Evolutionary conservation across 2,329 filamentous ascomycete genomes (phyloP).

Genomic region (Cercospora sesami): DNA sequence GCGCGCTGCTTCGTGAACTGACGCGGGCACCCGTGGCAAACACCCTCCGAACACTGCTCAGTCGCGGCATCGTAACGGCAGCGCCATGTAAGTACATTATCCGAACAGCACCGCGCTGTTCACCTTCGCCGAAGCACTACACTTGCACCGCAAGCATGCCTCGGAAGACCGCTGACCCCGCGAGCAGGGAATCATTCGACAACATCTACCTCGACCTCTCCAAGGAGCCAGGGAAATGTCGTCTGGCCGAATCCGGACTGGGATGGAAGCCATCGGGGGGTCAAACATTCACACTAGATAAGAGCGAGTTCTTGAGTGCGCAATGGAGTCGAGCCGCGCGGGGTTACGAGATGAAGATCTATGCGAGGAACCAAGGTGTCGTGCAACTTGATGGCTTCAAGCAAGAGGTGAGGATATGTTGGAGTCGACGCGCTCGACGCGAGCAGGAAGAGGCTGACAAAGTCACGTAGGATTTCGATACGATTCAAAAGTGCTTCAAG

Average conservation of each 20-base stretch:
- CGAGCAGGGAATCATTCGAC: constrained; percentile 80
- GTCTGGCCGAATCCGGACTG: constrained; percentile 89
- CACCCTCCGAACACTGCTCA: background rate
- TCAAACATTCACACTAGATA: constrained; percentile 91
- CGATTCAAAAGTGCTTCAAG: constrained; percentile 89
- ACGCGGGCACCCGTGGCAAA: constrained; percentile 15
- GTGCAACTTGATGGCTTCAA: constrained; percentile 95
- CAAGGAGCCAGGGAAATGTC: constrained; percentile 86
- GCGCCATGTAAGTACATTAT: constrained; percentile 7
- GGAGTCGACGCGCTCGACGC: constrained; percentile 14
- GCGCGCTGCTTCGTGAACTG: background rate
- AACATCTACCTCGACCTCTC: constrained; percentile 96
- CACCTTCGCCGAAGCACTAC: background rate
- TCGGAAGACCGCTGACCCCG: background rate
- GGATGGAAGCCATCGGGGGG: constrained; percentile 93
- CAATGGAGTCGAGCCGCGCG: constrained; percentile 94
- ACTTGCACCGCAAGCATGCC: background rate
- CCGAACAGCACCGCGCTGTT: background rate
- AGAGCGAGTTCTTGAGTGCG: constrained; percentile 77
- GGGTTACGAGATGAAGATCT: constrained; percentile 90
- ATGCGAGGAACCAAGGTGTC: constrained; percentile 78
- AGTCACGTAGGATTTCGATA: constrained; percentile 75
- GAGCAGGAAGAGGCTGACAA: constrained; percentile 13
- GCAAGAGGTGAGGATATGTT: constrained; percentile 64
- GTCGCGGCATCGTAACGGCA: background rate